Evolutionary conservation across 1,284 basidiomycete genomes (phyloP).

Genomic region (Rhodofomes roseus): DNA sequence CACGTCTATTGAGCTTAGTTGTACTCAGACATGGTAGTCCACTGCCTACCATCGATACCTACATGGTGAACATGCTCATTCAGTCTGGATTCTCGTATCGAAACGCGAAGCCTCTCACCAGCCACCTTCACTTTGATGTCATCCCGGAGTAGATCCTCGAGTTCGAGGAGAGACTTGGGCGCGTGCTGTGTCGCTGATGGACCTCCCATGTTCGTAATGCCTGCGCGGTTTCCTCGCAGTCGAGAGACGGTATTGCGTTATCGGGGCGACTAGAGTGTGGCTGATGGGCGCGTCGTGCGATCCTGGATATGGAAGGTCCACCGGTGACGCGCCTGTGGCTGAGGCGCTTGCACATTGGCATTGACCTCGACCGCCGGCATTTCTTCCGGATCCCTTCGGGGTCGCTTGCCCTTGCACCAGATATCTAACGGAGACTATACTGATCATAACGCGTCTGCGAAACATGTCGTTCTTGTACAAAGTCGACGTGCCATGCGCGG

Average conservation of each 20-base stretch:
- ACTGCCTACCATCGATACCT: slow-evolving; percentile 63
- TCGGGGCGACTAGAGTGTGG: too few relatives aligned
- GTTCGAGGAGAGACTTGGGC: slow-evolving; percentile 55
- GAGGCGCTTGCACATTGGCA: not conserved
- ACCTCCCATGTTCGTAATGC: not conserved
- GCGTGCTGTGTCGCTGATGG: slow-evolving; percentile 35
- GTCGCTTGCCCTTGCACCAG: not conserved
- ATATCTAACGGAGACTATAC: too few relatives aligned
- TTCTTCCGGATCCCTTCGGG: too few relatives aligned
- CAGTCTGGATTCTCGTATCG: too few relatives aligned
- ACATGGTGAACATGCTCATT: not conserved
- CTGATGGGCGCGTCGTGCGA: not conserved
- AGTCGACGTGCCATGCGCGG: slow-evolving; percentile 19
- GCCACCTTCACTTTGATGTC: slow-evolving; percentile 93
- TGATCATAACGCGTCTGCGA: too few relatives aligned
- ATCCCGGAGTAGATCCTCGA: slow-evolving; percentile 50
- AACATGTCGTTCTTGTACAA: slow-evolving; percentile 5
- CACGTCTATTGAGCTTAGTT: slow-evolving; percentile 6
- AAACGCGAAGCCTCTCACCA: slow-evolving; percentile 44
- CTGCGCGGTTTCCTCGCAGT: not conserved
- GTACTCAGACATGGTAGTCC: not conserved
- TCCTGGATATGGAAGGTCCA: too few relatives aligned
- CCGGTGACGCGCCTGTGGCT: not conserved
- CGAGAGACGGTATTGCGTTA: not conserved
- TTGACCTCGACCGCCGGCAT: too few relatives aligned